Evolutionary conservation across 306 rosid genomes (phyloP).

Genomic region (Canavalia ensiformis): DNA sequence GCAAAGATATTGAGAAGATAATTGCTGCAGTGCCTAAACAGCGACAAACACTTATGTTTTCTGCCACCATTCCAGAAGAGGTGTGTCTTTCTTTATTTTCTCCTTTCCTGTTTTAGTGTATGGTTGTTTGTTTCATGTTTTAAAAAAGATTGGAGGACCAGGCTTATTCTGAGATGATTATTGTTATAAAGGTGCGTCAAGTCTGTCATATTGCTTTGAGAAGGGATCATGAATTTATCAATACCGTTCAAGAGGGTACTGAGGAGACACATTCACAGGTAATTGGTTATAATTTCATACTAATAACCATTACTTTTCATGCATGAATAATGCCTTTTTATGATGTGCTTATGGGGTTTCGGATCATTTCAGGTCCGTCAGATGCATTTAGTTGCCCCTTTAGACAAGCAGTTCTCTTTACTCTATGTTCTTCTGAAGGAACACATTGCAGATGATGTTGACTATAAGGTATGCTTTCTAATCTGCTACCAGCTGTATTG

Average conservation of each 20-base stretch:
- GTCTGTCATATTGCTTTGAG: conserved; percentile 88
- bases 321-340: background rate
- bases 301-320: background rate
- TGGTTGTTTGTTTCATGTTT: conserved; percentile 26
- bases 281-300: conserved; percentile 30
- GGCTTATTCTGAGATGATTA: conserved; percentile 33
- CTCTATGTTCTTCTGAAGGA: conserved; percentile 80
- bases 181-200: conserved; percentile 85
- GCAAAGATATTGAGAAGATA: conserved; percentile 90
- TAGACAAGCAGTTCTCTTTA: conserved; percentile 80
- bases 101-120: background rate
- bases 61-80: conserved; percentile 96
- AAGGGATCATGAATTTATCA: conserved; percentile 89
- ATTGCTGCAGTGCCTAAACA: conserved; percentile 90
- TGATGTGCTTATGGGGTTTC: conserved; percentile 40
- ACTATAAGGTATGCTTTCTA: conserved; percentile 77
- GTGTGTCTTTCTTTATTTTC: conserved; percentile 45
- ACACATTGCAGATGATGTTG: conserved; percentile 90
- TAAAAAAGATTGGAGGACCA: background rate
- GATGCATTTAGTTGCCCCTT: conserved; percentile 76
- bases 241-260: conserved; percentile 84
- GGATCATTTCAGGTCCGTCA: conserved; percentile 83
- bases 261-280: conserved; percentile 97
- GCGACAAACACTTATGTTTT: conserved; percentile 90
- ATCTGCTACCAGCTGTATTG: conserved; percentile 31